Evolutionary conservation across 164 flowering plant species (phyloP).

Genomic region (Akebia trifoliata): DNA sequence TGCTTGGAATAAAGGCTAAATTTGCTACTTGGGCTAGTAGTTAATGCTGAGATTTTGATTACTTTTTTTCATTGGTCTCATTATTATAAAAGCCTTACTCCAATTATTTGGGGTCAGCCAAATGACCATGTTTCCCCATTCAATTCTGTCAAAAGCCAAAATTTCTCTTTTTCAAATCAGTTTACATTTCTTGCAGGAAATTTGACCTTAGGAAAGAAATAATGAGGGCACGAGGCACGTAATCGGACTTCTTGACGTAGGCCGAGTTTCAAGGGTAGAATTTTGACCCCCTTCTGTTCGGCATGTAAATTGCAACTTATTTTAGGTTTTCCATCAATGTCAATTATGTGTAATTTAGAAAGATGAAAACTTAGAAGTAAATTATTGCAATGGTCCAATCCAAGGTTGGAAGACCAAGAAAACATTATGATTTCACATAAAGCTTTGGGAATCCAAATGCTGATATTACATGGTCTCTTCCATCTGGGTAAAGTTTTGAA

Average conservation of each 20-base stretch:
- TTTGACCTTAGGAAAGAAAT: neutral
- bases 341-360: neutral
- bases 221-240: neutral
- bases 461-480: too few relatives aligned
- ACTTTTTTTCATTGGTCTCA: too few relatives aligned
- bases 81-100: too few relatives aligned
- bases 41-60: too few relatives aligned
- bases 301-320: too few relatives aligned
- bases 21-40: too few relatives aligned
- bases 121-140: neutral
- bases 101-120: neutral
- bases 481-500: too few relatives aligned
- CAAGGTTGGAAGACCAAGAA: neutral
- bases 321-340: too few relatives aligned
- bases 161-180: neutral
- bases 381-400: neutral
- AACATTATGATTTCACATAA: neutral
- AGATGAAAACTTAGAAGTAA: neutral
- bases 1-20: too few relatives aligned
- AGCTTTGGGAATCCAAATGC: neutral
- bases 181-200: conserved; percentile 1
- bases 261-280: too few relatives aligned
- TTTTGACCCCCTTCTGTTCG: too few relatives aligned
- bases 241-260: too few relatives aligned
- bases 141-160: neutral